A percentile compares a stretch with the other conserved stretches of the same genome.
Evolutionary conservation across 441 rosid species (phyloP).

Genomic region (Erysimum pusillum): DNA sequence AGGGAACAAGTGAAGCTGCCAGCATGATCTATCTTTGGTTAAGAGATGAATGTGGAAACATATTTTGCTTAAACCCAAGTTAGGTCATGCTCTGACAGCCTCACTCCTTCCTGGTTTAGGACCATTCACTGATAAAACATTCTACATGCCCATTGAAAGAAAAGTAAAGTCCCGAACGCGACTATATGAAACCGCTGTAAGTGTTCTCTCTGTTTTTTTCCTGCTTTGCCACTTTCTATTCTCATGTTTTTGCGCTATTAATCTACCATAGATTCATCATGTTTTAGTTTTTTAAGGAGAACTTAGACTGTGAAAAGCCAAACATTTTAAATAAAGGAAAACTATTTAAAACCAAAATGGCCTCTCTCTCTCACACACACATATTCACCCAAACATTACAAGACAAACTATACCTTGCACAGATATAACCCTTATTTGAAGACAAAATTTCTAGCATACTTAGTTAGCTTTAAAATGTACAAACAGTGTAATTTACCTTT

Average conservation of each 20-base stretch:
- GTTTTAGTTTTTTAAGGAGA: conserved; percentile 27
- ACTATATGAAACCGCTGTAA: conserved; percentile 20
- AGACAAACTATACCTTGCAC: conserved; percentile 28
- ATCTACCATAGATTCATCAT: conserved; percentile 20
- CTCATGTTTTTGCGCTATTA: conserved; percentile 16
- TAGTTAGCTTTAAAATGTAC: conserved; percentile 10
- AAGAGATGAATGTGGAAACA: conserved; percentile 51
- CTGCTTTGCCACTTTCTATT: background rate
- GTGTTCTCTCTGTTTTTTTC: conserved; percentile 17
- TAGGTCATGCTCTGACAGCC: conserved; percentile 98
- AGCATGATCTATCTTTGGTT: conserved; percentile 93
- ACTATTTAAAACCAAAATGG: conserved; percentile 5
- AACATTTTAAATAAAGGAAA: conserved; percentile 7
- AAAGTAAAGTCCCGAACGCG: background rate
- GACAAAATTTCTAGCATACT: conserved; percentile 26
- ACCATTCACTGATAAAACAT: conserved; percentile 40
- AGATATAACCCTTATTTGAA: background rate
- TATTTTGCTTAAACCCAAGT: conserved; percentile 44
- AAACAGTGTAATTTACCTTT: conserved; percentile 12
- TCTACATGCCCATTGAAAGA: conserved; percentile 8
- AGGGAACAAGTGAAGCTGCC: conserved; percentile 98
- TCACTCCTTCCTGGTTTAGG: conserved; percentile 85
- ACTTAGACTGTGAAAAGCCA: conserved; percentile 20
- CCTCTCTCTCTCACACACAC: background rate
- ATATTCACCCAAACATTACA: conserved; percentile 32